Evolutionary conservation across 1,284 basidiomycete species (phyloP).

Genomic region (Athelia psychrophila): DNA sequence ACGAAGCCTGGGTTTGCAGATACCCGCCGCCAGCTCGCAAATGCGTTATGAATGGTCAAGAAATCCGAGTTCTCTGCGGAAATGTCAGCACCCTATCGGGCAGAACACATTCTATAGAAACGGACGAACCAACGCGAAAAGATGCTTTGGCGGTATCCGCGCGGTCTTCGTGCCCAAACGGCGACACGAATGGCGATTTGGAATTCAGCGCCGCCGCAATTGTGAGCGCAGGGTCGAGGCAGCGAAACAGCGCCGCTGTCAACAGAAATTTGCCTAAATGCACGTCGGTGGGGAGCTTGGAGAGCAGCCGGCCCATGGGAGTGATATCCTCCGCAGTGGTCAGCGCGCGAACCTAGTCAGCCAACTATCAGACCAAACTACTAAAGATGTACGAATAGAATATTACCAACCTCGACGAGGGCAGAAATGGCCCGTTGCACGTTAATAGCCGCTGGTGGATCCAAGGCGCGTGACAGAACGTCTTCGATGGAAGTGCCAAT

Average conservation of each 20-base stretch:
- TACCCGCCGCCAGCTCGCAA: constrained; percentile 85
- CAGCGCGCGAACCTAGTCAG: constrained; percentile 74
- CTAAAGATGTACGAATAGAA: not conserved
- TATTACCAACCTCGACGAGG: constrained; percentile 76
- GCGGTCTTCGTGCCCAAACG: constrained; percentile 86
- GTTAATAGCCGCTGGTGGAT: constrained; percentile 87
- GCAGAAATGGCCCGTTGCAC: constrained; percentile 90
- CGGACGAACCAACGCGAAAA: constrained; percentile 73
- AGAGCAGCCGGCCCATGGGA: constrained; percentile 88
- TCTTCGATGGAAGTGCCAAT: constrained; percentile 89
- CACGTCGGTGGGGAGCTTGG: constrained; percentile 94
- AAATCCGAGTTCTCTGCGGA: constrained; percentile 91
- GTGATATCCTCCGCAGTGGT: constrained; percentile 92
- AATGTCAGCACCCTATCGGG: not conserved
- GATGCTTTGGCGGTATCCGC: constrained; percentile 83
- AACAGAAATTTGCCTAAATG: constrained; percentile 95
- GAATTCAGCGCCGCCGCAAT: constrained; percentile 93
- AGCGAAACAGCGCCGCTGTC: constrained; percentile 83
- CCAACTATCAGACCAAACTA: not conserved
- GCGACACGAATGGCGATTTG: constrained; percentile 91
- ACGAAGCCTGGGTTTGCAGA: constrained; percentile 61
- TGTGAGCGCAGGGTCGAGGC: constrained; percentile 93
- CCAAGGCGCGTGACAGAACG: constrained; percentile 83
- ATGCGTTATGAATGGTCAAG: constrained; percentile 90
- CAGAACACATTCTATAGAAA: constrained; percentile 2